phyloP scores from a whole-genome alignment of 2,329 filamentous ascomycete genomes.

The Raffaelea arxii region DNA sequence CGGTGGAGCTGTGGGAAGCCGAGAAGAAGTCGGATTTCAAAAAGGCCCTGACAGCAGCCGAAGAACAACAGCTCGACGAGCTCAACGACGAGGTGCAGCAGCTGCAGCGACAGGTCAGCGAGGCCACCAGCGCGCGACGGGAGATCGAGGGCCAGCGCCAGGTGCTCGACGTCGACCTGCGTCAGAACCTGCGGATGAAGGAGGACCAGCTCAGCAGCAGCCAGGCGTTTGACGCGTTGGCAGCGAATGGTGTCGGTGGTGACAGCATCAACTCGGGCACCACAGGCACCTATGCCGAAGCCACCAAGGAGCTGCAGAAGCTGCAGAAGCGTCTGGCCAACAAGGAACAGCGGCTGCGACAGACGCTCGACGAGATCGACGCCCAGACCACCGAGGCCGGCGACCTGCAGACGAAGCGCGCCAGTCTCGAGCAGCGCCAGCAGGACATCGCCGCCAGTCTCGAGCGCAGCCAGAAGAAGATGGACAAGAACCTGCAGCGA shows the following conservation, averaged over 20 bases:
- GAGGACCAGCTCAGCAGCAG: conserved; percentile 76
- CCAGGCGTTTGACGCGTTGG: conserved; percentile 57
- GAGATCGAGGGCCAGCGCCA: conserved; percentile 75
- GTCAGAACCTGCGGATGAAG: conserved; percentile 79
- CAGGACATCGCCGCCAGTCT: conserved; percentile 70
- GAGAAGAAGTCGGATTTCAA: conserved; percentile 85
- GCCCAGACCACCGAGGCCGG: conserved; percentile 38
- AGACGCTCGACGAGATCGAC: conserved; percentile 66
- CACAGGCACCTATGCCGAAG: conserved; percentile 68
- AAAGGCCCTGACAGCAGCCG: conserved; percentile 72
- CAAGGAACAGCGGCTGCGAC: conserved; percentile 58
- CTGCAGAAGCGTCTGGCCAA: conserved; percentile 57
- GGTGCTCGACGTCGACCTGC: conserved; percentile 74
- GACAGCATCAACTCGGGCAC: conserved; percentile 66
- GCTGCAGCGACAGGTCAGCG: conserved; percentile 66
- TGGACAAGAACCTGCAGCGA: conserved; percentile 87
- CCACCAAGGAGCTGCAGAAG: conserved; percentile 72
- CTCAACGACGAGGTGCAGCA: conserved; percentile 61
- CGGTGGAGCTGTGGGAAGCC: conserved; percentile 64
- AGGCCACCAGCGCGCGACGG: conserved; percentile 61
- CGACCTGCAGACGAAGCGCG: conserved; percentile 44
- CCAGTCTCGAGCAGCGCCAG: conserved; percentile 59
- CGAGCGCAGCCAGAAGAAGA: conserved; percentile 75
- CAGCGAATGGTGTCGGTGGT: conserved; percentile 26
- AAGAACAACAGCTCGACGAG: conserved; percentile 69